Evolutionary conservation across 1,284 basidiomycete species (phyloP).

Genomic region (Xerocomus alliaceus): DNA sequence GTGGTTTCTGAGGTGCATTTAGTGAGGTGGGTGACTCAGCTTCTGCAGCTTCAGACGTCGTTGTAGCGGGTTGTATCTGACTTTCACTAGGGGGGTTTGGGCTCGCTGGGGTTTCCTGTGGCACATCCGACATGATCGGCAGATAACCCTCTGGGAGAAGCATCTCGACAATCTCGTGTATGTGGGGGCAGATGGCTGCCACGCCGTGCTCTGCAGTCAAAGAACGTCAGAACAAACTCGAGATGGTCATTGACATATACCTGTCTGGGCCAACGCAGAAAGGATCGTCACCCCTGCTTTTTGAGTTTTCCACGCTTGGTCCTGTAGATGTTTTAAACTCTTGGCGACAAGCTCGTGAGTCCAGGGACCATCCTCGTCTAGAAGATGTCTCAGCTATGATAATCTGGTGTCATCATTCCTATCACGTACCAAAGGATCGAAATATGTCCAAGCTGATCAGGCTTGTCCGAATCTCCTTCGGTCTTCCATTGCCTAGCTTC

Average conservation of each 20-base stretch:
- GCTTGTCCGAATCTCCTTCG: constrained; percentile 29
- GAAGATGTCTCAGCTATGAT: background rate
- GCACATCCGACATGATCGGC: background rate
- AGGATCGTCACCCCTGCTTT: constrained; percentile 35
- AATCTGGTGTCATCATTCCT: background rate
- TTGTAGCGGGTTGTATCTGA: background rate
- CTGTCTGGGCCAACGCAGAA: constrained; percentile 30
- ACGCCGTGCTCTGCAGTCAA: constrained; percentile 26
- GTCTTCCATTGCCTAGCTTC: constrained; percentile 22
- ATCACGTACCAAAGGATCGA: constrained; percentile 20
- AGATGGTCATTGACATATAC: background rate
- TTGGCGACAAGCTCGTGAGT: constrained; percentile 18
- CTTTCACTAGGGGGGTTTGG: background rate
- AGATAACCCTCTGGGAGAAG: constrained; percentile 23
- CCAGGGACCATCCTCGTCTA: constrained; percentile 16
- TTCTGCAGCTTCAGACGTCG: background rate
- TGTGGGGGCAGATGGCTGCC: constrained; percentile 5
- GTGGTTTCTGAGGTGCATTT: background rate
- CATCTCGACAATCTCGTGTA: constrained; percentile 26
- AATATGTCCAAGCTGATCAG: constrained; percentile 36
- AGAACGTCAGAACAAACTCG: background rate
- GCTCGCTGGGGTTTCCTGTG: background rate
- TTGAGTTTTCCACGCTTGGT: constrained; percentile 25
- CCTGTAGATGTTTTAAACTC: constrained; percentile 16
- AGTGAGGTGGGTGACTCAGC: background rate